Conservation (phyloP, 192 early-diverging fungal genomes). For the Gonapodya prolifera region DNA sequence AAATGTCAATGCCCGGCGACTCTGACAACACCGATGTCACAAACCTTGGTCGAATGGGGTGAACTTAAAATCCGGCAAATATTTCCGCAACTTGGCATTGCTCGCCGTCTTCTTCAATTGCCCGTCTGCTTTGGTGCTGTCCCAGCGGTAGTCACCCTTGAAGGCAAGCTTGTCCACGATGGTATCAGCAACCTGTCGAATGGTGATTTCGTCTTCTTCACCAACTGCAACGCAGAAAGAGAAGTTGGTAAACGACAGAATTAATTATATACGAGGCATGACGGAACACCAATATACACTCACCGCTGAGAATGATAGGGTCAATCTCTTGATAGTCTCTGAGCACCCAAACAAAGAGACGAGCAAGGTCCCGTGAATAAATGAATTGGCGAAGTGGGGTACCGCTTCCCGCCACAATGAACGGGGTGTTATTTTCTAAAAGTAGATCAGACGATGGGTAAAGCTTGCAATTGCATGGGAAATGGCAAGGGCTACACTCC, state of each 20-base stretch:
- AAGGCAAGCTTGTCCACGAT: conserved; percentile 59
- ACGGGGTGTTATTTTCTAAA: conserved; percentile 55
- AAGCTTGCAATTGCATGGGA: conserved; percentile 4
- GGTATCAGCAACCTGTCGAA: conserved; percentile 61
- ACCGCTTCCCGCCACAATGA: conserved; percentile 60
- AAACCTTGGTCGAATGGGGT: conserved; percentile 47
- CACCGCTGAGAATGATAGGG: conserved; percentile 70
- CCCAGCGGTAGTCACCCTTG: conserved; percentile 52
- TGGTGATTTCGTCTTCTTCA: conserved; percentile 64
- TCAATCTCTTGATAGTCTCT: conserved; percentile 66
- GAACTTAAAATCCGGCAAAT: conserved; percentile 64
- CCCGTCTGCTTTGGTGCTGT: conserved; percentile 59
- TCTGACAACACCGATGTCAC: neutral
- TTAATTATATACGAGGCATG: neutral
- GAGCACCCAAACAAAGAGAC: conserved; percentile 67
- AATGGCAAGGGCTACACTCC: conserved; percentile 7
- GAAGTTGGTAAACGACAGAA: neutral
- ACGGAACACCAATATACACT: conserved; percentile 10
- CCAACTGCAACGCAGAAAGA: too few species aligned
- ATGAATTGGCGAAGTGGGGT: conserved; percentile 73
- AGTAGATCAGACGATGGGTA: neutral
- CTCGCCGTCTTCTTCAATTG: conserved; percentile 77
- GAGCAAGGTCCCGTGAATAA: conserved; percentile 66
- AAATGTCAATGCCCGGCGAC: neutral
- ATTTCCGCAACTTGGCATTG: conserved; percentile 57